A percentile compares a stretch with the other conserved stretches of the same genome.
Evolutionary conservation across 108 stramenopile genomes (phyloP).

Genomic region (Cyclostephanos tholiformis): DNA sequence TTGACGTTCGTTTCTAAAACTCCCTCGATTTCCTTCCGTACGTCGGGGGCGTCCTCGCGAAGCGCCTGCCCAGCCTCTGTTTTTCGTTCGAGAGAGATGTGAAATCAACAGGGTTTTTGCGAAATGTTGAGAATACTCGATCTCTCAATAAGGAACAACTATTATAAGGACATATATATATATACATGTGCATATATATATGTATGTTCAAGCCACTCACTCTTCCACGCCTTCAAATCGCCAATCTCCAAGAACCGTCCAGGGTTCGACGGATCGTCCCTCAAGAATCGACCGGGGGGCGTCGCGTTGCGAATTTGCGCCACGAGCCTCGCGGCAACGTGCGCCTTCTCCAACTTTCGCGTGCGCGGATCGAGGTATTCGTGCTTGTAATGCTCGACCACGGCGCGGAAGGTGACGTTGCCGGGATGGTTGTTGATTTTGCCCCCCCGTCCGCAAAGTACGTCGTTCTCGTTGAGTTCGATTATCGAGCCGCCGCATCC

Average conservation of each 20-base stretch:
- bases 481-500: slow-evolving; percentile 29
- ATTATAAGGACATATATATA: background rate
- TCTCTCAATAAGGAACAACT: background rate
- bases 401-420: slow-evolving; percentile 46
- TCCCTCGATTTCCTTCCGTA: slow-evolving; percentile 42
- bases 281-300: slow-evolving; percentile 59
- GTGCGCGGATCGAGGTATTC: slow-evolving; percentile 51
- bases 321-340: slow-evolving; percentile 49
- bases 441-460: slow-evolving; percentile 54
- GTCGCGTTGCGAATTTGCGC: slow-evolving; percentile 43
- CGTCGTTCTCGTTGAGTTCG: slow-evolving; percentile 43
- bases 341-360: slow-evolving; percentile 53
- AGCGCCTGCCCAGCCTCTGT: slow-evolving; percentile 55
- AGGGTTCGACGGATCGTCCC: slow-evolving; percentile 54
- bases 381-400: slow-evolving; percentile 51
- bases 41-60: slow-evolving; percentile 56
- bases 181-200: background rate
- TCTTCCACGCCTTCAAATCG: slow-evolving; percentile 56
- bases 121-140: background rate
- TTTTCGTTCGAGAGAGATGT: background rate
- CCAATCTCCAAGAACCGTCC: slow-evolving; percentile 54
- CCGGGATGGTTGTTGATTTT: slow-evolving; percentile 62
- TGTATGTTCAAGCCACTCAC: slow-evolving; percentile 12
- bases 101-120: background rate
- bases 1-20: slow-evolving; percentile 5